phyloP scores from a whole-genome alignment of 2,329 filamentous ascomycete genomes.

The Didymella pinodella region DNA sequence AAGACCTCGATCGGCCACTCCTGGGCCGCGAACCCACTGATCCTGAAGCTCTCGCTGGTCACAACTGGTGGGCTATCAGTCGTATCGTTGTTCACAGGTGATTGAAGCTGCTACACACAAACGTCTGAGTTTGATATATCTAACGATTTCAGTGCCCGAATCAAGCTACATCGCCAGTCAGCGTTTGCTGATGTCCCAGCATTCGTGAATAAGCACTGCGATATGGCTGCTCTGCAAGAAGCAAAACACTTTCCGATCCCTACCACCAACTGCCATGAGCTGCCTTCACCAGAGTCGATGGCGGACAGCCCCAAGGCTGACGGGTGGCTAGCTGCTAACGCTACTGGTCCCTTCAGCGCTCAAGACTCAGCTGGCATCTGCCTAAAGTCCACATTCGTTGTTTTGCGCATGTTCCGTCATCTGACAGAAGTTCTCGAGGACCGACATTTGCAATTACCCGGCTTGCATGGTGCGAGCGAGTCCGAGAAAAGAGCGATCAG shows the following conservation, averaged over 20 bases:
- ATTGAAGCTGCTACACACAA: not conserved
- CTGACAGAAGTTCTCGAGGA: conserved; percentile 8
- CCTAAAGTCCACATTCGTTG: conserved; percentile 14
- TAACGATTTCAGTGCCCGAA: conserved; percentile 10
- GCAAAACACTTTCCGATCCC: conserved; percentile 8
- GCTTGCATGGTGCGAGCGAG: not conserved
- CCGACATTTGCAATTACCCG: not conserved
- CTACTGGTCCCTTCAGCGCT: conserved; percentile 2
- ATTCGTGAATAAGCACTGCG: conserved; percentile 19
- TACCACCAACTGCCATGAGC: conserved; percentile 2
- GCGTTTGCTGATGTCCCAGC: conserved; percentile 19
- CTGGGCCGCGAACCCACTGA: not conserved
- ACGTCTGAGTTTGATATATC: not conserved
- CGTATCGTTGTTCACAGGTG: conserved; percentile 19
- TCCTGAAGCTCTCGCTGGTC: conserved; percentile 6
- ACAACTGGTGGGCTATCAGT: conserved; percentile 16
- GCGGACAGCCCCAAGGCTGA: conserved; percentile 7
- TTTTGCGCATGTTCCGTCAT: conserved; percentile 17
- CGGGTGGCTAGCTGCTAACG: conserved; percentile 2
- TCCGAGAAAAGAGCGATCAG: not conserved
- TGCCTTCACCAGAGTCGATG: conserved; percentile 15
- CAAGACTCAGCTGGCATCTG: conserved; percentile 13
- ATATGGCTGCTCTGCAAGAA: conserved; percentile 13
- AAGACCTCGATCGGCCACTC: conserved; percentile 10
- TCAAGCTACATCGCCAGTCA: conserved; percentile 13